A percentile compares a stretch with the other conserved stretches of the same genome.
These are phyloP conservation scores for Suillus subluteus DNA, from an alignment of 768 basidiomycete genomes.

Conservation along the genomic window DNA sequence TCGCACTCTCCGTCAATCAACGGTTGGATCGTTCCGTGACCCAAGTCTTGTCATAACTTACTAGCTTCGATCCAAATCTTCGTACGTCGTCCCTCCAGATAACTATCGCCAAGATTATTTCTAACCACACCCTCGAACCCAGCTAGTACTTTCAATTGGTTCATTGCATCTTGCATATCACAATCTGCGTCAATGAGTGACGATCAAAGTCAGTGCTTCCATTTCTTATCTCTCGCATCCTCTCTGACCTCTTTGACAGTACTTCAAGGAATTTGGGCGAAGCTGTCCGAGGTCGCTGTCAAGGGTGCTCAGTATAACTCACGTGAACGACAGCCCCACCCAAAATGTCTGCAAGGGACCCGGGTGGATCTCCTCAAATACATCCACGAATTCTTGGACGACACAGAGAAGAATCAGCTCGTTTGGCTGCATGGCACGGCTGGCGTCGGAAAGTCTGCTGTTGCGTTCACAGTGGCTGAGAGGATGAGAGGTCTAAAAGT, in stretches of 20 bases:
- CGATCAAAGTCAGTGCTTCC: neutral
- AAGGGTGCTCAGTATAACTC: neutral
- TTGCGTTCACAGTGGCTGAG: neutral
- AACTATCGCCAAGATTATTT: no score
- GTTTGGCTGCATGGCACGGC: neutral
- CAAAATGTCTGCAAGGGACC: neutral
- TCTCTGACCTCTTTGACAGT: neutral
- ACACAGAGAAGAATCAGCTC: neutral
- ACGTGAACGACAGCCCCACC: neutral
- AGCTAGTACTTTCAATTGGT: neutral
- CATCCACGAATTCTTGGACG: neutral
- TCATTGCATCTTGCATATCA: neutral
- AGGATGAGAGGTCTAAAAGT: neutral
- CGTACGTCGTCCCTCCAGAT: no score
- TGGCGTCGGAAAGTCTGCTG: neutral
- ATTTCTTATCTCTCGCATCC: neutral
- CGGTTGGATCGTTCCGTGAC: no score
- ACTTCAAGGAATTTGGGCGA: neutral
- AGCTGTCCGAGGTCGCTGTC: neutral
- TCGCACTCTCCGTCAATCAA: no score
- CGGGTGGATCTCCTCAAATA: neutral
- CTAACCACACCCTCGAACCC: no score
- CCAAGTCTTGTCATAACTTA: no score
- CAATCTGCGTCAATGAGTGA: neutral
- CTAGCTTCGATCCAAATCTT: no score